Base-by-base conservation (phyloP, 306 rosid species). In the Cucurbita maxima region DNA sequence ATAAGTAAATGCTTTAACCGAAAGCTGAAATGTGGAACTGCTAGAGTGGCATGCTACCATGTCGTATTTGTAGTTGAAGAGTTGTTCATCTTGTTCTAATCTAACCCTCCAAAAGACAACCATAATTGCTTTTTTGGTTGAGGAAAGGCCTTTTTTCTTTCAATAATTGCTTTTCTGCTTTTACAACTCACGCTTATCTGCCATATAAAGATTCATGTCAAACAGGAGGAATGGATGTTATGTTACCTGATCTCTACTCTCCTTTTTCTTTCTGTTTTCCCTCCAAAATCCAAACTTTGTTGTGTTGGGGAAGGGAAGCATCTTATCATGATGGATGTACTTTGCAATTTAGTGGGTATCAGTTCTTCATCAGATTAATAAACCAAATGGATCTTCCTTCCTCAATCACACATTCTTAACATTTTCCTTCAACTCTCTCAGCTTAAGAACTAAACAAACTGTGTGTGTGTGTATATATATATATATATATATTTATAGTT, bases 131-230 rank as follows among this genome's bases (percentile, higher is more conserved):
- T 44, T 44, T 44, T 10, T 44, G 10, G 9, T 44, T 9, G 48
- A 7, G 10, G 10, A 44, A 44, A 8, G 10, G 44, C 14, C 51
- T 10, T 47, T 47, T 47, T 47, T 13, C 15, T 1, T 40, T 70
- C 44, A 71, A 47, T 62, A 34, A 25, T 71, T 48, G 60, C 76
- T 67, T 57, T 25, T 57, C 41, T 25, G 58, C 63, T 79, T 79
- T 83, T 80, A 70, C 77, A 20, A 72, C 61, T 76, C 83, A 76
- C 87, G 83, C 85, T 71, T 75, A 62, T 53, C 78, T 48, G 59
- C 60, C 71, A 63, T 63, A 8, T 40, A 63, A 63, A 63, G 71
- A 63, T 40, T 63, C 8, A 62, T 62, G 70, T 62, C 48, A 40
- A 50, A 51, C 9, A 56, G 30, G 56, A 68, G 1, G 20, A 25